These are phyloP conservation scores for Magnusiomyces suaveolens DNA, from an alignment of 1,139 yeast genomes.

Conservation along the genomic window DNA sequence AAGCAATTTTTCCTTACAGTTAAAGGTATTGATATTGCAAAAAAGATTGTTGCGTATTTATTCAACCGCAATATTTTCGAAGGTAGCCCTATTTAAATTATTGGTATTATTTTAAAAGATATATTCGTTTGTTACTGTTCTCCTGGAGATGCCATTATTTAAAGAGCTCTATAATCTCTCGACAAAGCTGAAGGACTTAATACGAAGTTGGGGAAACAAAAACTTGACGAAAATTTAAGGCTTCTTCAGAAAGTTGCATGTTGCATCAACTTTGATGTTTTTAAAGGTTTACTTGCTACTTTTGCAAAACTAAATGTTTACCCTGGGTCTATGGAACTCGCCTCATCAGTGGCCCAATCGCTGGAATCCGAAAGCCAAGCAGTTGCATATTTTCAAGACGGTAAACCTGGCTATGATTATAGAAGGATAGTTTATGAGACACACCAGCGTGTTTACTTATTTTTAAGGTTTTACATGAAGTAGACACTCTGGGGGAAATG, in stretches of 20 bases:
- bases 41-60: conserved; percentile 79
- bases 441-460: conserved; percentile 60
- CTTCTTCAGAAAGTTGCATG: conserved; percentile 75
- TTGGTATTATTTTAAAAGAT: conserved; percentile 80
- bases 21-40: conserved; percentile 56
- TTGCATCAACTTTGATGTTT: conserved; percentile 64
- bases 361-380: conserved; percentile 54
- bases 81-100: conserved; percentile 89
- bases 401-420: conserved; percentile 41
- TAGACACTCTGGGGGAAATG: conserved; percentile 57
- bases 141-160: conserved; percentile 83
- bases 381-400: conserved; percentile 44
- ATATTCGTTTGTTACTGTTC: conserved; percentile 95
- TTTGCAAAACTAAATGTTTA: conserved; percentile 71
- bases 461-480: conserved; percentile 60
- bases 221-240: conserved; percentile 63
- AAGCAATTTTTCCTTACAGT: conserved; percentile 66
- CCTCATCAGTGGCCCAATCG: conserved; percentile 65
- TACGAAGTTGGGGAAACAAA: conserved; percentile 57
- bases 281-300: conserved; percentile 69
- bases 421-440: conserved; percentile 38
- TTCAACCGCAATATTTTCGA: conserved; percentile 79
- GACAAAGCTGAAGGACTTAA: conserved; percentile 61
- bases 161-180: conserved; percentile 86
- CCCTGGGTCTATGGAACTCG: conserved; percentile 79